These are phyloP conservation scores for Crataegus laevigata DNA, from an alignment of 306 rosid species.

Conservation along the genomic window DNA sequence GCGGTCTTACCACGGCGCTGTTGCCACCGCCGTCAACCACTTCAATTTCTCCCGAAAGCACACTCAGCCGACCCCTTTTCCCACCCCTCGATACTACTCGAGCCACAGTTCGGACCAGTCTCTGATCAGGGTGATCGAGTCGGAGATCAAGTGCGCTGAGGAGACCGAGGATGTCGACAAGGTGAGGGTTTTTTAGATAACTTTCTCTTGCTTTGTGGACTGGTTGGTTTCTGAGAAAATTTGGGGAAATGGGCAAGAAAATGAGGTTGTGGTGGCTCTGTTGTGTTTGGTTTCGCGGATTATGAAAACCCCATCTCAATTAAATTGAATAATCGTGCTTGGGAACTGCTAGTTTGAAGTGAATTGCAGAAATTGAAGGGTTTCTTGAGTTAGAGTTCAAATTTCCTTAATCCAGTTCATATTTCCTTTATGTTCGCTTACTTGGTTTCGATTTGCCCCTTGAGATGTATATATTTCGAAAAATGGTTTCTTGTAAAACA, in stretches of 20 bases:
- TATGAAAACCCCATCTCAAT: background rate
- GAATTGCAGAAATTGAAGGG: background rate
- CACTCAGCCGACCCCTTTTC: slow-evolving; percentile 4
- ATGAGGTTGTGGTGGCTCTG: background rate
- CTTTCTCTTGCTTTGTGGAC: background rate
- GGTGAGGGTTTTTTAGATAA: slow-evolving; percentile 27
- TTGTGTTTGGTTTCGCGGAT: background rate
- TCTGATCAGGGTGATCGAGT: slow-evolving; percentile 52
- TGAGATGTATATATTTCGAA: background rate
- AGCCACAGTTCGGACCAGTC: slow-evolving; percentile 43
- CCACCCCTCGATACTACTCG: slow-evolving; percentile 42
- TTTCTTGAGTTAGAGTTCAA: background rate
- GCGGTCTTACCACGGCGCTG: slow-evolving; percentile 21
- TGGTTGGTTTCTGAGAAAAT: slow-evolving; percentile 1
- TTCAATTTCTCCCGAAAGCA: background rate
- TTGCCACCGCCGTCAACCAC: slow-evolving; percentile 32
- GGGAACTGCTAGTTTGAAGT: background rate
- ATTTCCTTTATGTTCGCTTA: background rate
- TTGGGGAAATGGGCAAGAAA: background rate
- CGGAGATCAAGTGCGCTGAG: slow-evolving; percentile 55
- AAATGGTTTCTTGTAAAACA: background rate
- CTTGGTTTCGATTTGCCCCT: background rate
- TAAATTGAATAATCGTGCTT: background rate
- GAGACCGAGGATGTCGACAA: slow-evolving; percentile 47
- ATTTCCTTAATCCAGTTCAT: background rate